These are phyloP conservation scores for Durio zibethinus DNA, from an alignment of 345 rosid species.

Conservation along the genomic window DNA sequence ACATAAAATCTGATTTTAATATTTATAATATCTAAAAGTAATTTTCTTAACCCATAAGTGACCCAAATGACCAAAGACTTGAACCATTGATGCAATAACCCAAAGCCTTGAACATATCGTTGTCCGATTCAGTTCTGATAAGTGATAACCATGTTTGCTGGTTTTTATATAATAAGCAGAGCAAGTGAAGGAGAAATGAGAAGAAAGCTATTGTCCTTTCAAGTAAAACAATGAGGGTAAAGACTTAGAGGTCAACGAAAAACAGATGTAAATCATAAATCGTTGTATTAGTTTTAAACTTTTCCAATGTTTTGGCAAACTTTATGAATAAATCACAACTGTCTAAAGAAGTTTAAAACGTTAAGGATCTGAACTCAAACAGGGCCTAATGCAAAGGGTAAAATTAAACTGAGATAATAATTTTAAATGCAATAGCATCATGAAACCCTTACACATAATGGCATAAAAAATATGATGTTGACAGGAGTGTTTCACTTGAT, in stretches of 20 bases:
- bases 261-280: background rate
- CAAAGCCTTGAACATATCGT: background rate
- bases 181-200: background rate
- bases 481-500: constrained; percentile 3
- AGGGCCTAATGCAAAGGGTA: background rate
- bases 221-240: background rate
- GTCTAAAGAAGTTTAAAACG: background rate
- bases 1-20: background rate
- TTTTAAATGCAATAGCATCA: background rate
- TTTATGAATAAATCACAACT: background rate
- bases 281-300: background rate
- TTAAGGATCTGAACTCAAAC: background rate
- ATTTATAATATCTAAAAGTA: background rate
- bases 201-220: background rate
- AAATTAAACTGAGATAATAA: background rate
- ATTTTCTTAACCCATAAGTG: background rate
- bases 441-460: background rate
- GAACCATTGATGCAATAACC: background rate
- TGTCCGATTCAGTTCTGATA: background rate
- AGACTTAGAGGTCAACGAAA: background rate
- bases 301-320: background rate
- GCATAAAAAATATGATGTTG: background rate
- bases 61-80: background rate
- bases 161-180: background rate
- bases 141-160: background rate